Conservation (phyloP, 164 flowering plant species). For the Stephania cephalantha region DNA sequence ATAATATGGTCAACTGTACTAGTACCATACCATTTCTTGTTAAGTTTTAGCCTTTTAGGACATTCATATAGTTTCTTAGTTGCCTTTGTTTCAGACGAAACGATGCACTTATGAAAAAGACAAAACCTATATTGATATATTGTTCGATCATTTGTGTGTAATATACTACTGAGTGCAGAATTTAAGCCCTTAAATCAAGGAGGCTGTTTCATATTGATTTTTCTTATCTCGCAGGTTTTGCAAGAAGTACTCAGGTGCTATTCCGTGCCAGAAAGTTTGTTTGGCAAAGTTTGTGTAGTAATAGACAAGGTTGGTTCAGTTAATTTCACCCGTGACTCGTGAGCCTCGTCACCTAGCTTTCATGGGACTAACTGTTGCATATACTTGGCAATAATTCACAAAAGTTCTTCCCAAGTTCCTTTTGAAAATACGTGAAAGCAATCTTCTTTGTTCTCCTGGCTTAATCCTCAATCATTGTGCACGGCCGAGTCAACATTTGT, state of each 20-base stretch:
- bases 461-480: too few relatives aligned
- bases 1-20: neutral
- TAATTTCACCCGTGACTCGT: neutral
- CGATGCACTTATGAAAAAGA: neutral
- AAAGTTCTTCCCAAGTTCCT: too few relatives aligned
- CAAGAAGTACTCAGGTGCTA: conserved; percentile 71
- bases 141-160: too few relatives aligned
- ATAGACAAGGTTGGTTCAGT: conserved; percentile 79
- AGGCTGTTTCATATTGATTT: neutral
- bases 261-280: conserved; percentile 57
- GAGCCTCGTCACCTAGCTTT: too few relatives aligned
- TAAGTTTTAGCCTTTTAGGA: neutral
- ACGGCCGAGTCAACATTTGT: too few relatives aligned
- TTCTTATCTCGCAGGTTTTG: conserved; percentile 46
- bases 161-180: neutral
- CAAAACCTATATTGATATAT: too few relatives aligned
- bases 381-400: too few relatives aligned
- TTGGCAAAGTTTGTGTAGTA: conserved; percentile 76
- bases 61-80: too few relatives aligned
- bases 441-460: too few relatives aligned
- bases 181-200: neutral
- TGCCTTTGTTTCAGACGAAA: neutral
- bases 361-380: too few relatives aligned
- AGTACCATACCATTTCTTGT: neutral
- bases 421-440: too few relatives aligned